A percentile compares a stretch with the other conserved stretches of the same genome.
Conservation (phyloP, 192 early-diverging fungal species). For the Glomus cerebriforme region DNA sequence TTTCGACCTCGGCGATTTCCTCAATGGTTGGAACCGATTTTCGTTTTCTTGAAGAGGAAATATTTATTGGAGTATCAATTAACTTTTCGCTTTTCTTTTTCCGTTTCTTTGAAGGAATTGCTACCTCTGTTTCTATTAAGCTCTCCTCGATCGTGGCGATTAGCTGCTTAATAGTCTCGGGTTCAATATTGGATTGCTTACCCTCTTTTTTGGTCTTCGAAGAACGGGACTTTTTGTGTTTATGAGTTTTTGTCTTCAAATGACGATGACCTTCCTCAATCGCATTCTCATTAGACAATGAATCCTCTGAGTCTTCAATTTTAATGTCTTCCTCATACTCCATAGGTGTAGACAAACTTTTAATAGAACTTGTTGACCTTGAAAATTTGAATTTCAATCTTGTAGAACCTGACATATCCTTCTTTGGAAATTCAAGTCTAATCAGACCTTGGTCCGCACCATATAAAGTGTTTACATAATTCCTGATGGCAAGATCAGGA, state of each 20-base stretch:
- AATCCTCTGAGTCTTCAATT: background rate
- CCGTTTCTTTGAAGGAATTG: background rate
- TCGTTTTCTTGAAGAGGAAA: background rate
- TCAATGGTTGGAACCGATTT: background rate
- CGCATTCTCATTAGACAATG: background rate
- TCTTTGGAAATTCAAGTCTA: background rate
- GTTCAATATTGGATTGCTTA: background rate
- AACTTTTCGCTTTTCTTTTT: background rate
- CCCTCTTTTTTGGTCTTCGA: background rate
- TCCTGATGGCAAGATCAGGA: background rate
- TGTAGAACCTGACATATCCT: background rate
- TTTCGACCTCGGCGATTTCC: background rate
- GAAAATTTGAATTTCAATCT: background rate
- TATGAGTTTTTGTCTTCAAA: background rate
- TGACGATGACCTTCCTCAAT: background rate
- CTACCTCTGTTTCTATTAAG: background rate
- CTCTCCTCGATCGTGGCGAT: background rate
- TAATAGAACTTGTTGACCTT: background rate
- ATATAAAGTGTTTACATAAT: background rate
- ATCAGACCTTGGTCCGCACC: background rate
- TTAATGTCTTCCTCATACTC: background rate
- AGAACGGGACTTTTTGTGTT: background rate
- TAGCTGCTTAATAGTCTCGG: background rate
- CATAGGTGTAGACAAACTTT: background rate
- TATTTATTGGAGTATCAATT: background rate